phyloP scores from a whole-genome alignment of 1,139 yeast genomes.

The Saccharomyces hybrid region DNA sequence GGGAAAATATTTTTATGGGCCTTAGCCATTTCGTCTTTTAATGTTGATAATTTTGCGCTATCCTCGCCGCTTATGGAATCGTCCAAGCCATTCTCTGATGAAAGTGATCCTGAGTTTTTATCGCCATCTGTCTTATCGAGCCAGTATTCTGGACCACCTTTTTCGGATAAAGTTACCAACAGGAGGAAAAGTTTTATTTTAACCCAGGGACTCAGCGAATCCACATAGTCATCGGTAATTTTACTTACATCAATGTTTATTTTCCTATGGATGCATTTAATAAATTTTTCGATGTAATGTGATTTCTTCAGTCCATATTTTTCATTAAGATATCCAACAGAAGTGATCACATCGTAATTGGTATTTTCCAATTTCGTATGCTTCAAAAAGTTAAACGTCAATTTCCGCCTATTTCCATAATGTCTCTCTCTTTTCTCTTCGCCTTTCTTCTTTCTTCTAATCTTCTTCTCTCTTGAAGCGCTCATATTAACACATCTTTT shows the following conservation, averaged over 20 bases:
- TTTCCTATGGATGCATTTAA: slow-evolving; percentile 29
- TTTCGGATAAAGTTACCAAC: slow-evolving; percentile 29
- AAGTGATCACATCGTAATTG: slow-evolving; percentile 27
- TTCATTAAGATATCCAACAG: slow-evolving; percentile 26
- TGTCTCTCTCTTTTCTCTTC: not conserved
- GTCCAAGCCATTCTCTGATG: not conserved
- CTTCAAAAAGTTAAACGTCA: slow-evolving; percentile 2
- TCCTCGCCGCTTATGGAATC: not conserved
- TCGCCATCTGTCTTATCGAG: slow-evolving; percentile 24
- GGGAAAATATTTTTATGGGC: slow-evolving; percentile 7
- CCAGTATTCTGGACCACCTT: slow-evolving; percentile 34
- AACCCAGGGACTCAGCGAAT: slow-evolving; percentile 25
- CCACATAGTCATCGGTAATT: slow-evolving; percentile 21
- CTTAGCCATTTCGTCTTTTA: not conserved
- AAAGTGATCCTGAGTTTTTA: slow-evolving; percentile 1
- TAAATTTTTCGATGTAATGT: slow-evolving; percentile 27
- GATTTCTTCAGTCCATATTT: slow-evolving; percentile 29
- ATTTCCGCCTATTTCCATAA: slow-evolving; percentile 2
- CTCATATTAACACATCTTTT: slow-evolving; percentile 7
- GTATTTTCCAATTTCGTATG: slow-evolving; percentile 24
- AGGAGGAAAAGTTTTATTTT: slow-evolving; percentile 28
- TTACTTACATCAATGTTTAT: slow-evolving; percentile 26
- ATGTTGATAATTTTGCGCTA: not conserved
- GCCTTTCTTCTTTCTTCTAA: slow-evolving; percentile 1
- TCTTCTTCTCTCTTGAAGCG: not conserved